Base-by-base conservation (phyloP, 2,329 filamentous ascomycete genomes). In the Pseudopithomyces chartarum region DNA sequence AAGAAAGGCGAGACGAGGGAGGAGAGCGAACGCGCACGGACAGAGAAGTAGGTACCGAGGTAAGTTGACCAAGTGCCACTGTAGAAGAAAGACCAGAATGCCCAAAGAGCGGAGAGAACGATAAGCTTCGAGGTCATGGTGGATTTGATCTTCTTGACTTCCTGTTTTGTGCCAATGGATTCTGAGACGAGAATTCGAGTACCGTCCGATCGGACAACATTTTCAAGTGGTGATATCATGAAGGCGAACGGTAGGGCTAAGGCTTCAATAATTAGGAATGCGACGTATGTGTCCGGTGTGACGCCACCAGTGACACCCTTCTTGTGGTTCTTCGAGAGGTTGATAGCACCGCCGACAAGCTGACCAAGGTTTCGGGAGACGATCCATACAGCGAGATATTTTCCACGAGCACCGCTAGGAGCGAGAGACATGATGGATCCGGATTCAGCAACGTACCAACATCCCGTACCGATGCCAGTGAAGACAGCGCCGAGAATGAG, bases 381-480 rank as follows among this genome's bases (percentile, higher is more conserved):
- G 44, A 81, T 81, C 79, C 79, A 81, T 17, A 81, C 57, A 7
- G 79, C 79, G 6, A 82, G 48, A 45, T 82, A 82, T 58, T 81
- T 81, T 6, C 80, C 80, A 52, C 80, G 78, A 17, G 79, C 74
- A 20, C 77, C 73, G 0, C 79, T 73, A 3, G 80, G 80, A 0
- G 80, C 79, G 19, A 82, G 73, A 0, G 79, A 80, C 78, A 82
- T 80, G 61, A 82, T 81, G 4, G 77, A 74, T 13, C 80, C 80
- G 1, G 79, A 78, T 56, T 82, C 80, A 0, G 80, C 80, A 8
- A 82, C 80, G 55, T 82, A 82, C 80, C 79, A 81, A 40, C 78
- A 80, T 1, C 79, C 80, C 4, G 43, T 65, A 1, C 66, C 66
- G 6, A 70, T 65, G n/a, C 68, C 68, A 11, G 64, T 68, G 11